Percentiles rank a stretch among this genome's conserved stretches.
phyloP scores from a whole-genome alignment of 2,329 filamentous ascomycete genomes.

The Magnaporthales sp. region DNA sequence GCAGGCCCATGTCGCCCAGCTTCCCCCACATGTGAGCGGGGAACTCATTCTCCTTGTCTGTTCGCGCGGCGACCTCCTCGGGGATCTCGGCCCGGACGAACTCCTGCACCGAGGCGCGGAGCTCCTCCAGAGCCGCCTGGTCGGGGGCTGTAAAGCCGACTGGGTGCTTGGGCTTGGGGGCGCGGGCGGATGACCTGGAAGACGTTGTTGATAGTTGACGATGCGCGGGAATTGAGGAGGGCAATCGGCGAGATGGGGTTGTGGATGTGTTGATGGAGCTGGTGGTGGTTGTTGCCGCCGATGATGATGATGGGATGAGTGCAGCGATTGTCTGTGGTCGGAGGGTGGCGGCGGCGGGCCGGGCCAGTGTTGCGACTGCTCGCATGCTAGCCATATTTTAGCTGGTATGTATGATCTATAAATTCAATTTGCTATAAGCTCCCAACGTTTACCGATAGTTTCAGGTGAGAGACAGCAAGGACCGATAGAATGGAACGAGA shows the following conservation, averaged over 20 bases:
- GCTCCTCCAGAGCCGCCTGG: slow-evolving; percentile 65
- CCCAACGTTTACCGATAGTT: neutral
- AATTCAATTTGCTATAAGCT: neutral
- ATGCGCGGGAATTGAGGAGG: neutral
- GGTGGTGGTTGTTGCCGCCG: neutral
- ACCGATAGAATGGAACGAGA: neutral
- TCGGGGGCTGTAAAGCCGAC: slow-evolving; percentile 60
- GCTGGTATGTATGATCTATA: neutral
- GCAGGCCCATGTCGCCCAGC: slow-evolving; percentile 80
- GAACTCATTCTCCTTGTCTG: slow-evolving; percentile 84
- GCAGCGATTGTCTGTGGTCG: slow-evolving; percentile 5
- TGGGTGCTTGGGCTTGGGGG: slow-evolving; percentile 36
- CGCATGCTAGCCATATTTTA: slow-evolving; percentile 30
- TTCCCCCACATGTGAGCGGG: slow-evolving; percentile 89
- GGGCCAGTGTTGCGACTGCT: slow-evolving; percentile 22
- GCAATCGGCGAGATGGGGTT: neutral
- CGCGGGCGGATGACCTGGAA: neutral
- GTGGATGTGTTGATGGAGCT: slow-evolving; percentile 12
- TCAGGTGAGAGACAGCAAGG: neutral
- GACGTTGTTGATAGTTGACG: slow-evolving; percentile 9
- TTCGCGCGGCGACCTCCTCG: slow-evolving; percentile 69
- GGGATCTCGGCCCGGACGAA: slow-evolving; percentile 84
- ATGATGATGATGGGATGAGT: slow-evolving; percentile 6
- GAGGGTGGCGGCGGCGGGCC: slow-evolving; percentile 17
- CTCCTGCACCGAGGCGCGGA: slow-evolving; percentile 78